These are phyloP conservation scores for Calophaca sinica DNA, from an alignment of 306 rosid genomes.

Conservation along the genomic window DNA sequence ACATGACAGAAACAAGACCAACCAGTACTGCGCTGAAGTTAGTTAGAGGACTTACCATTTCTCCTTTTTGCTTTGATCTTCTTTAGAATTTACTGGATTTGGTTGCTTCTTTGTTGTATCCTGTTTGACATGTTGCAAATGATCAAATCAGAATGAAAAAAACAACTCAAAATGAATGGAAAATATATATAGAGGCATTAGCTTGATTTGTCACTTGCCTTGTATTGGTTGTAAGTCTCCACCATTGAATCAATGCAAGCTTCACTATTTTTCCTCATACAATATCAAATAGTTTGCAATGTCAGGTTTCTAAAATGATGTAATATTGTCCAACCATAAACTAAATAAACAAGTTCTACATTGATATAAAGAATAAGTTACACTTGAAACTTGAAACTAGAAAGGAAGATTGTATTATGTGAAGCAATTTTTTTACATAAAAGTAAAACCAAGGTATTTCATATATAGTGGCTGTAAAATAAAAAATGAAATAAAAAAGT, in stretches of 20 bases:
- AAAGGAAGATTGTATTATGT: not conserved
- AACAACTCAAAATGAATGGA: no score
- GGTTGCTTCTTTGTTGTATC: not conserved
- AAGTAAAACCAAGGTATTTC: not conserved
- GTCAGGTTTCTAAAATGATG: not conserved
- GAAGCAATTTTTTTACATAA: not conserved
- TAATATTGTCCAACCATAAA: not conserved
- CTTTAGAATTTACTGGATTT: not conserved
- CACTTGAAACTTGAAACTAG: no score
- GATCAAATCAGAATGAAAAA: not conserved
- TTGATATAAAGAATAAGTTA: not conserved
- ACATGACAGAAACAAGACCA: not conserved
- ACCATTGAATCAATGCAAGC: not conserved
- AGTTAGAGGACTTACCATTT: constrained; percentile 32
- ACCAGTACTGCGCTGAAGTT: not conserved
- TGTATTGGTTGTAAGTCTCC: not conserved
- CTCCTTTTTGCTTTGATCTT: not conserved
- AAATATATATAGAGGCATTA: not conserved
- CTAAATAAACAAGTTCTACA: not conserved
- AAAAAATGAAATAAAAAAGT: not conserved
- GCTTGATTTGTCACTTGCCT: constrained; percentile 35
- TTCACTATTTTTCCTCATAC: constrained; percentile 29
- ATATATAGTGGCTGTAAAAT: not conserved
- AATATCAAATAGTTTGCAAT: constrained; percentile 10
- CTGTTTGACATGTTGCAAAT: constrained; percentile 15